phyloP scores from a whole-genome alignment of 345 rosid genomes.

The Aquilaria yunnanensis region DNA sequence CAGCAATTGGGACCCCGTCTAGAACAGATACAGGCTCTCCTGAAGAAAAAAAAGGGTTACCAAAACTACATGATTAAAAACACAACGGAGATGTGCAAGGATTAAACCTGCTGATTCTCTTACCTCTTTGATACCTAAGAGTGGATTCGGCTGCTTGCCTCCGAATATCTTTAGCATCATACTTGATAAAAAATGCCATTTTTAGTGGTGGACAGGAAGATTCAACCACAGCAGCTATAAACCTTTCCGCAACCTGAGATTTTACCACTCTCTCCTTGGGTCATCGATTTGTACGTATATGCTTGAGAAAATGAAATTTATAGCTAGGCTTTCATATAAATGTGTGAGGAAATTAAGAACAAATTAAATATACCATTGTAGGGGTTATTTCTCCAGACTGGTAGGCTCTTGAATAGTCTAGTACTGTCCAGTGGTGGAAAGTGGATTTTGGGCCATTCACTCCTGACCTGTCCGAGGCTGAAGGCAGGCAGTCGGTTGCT shows the following conservation, averaged over 20 bases:
- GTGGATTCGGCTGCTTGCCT: slow-evolving; percentile 47
- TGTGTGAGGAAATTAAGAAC: neutral
- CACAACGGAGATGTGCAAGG: too few relatives aligned
- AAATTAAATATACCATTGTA: slow-evolving; percentile 15
- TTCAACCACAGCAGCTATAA: slow-evolving; percentile 34
- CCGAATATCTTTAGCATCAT: slow-evolving; percentile 30
- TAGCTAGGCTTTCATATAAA: too few relatives aligned
- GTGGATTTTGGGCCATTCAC: neutral
- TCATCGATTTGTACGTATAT: neutral
- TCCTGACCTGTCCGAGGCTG: neutral
- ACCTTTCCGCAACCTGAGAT: slow-evolving; percentile 41
- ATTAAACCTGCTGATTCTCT: too few relatives aligned
- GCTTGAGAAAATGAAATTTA: too few relatives aligned
- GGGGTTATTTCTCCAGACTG: slow-evolving; percentile 39
- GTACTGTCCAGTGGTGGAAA: slow-evolving; percentile 35
- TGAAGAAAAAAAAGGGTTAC: slow-evolving; percentile 8
- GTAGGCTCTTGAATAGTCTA: slow-evolving; percentile 47
- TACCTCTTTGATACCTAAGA: slow-evolving; percentile 44
- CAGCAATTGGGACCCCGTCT: slow-evolving; percentile 58
- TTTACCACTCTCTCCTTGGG: neutral
- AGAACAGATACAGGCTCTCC: slow-evolving; percentile 49
- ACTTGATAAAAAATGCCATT: slow-evolving; percentile 52
- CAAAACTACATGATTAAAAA: neutral
- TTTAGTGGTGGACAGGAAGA: slow-evolving; percentile 25
- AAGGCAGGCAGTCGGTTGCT: slow-evolving; percentile 33